Percentiles rank a stretch among this genome's conserved stretches.
Conservation (phyloP, 805 yeast species). For the Saccharomyces jurei region DNA sequence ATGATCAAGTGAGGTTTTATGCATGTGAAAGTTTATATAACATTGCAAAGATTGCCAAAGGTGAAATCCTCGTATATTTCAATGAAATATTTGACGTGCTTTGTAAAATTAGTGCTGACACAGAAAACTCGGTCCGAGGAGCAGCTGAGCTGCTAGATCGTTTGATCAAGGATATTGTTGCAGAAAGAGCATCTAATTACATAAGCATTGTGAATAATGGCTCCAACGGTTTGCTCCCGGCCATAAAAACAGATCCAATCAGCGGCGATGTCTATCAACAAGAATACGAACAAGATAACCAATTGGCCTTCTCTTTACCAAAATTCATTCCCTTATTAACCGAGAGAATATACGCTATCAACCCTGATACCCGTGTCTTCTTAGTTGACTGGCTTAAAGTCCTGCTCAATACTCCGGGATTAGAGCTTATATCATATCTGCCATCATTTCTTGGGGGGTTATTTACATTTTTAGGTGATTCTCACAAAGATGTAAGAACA, state of each 20-base stretch:
- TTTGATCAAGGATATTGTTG: conserved; percentile 85
- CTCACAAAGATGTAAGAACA: conserved; percentile 79
- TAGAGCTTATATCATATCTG: conserved; percentile 76
- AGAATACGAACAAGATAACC: conserved; percentile 44
- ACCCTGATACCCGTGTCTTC: conserved; percentile 87
- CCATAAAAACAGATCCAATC: conserved; percentile 40
- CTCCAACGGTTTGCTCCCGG: conserved; percentile 36
- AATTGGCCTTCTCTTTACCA: conserved; percentile 65
- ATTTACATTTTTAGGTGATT: conserved; percentile 68
- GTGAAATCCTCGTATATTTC: conserved; percentile 83
- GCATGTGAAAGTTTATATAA: conserved; percentile 95
- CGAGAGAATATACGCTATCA: conserved; percentile 85
- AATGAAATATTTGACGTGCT: conserved; percentile 92
- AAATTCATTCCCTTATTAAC: conserved; percentile 85
- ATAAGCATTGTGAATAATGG: conserved; percentile 58
- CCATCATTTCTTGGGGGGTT: conserved; percentile 83
- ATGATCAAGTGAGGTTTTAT: conserved; percentile 91
- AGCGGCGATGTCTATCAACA: conserved; percentile 55
- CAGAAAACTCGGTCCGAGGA: conserved; percentile 84
- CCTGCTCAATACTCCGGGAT: conserved; percentile 86
- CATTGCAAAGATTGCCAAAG: conserved; percentile 93
- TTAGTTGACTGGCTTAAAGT: conserved; percentile 89
- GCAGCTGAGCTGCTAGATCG: conserved; percentile 92
- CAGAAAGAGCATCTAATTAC: conserved; percentile 87
- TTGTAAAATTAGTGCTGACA: conserved; percentile 82